Evolutionary conservation across 306 rosid genomes (phyloP).

Genomic region (Heteromeles arbutifolia): DNA sequence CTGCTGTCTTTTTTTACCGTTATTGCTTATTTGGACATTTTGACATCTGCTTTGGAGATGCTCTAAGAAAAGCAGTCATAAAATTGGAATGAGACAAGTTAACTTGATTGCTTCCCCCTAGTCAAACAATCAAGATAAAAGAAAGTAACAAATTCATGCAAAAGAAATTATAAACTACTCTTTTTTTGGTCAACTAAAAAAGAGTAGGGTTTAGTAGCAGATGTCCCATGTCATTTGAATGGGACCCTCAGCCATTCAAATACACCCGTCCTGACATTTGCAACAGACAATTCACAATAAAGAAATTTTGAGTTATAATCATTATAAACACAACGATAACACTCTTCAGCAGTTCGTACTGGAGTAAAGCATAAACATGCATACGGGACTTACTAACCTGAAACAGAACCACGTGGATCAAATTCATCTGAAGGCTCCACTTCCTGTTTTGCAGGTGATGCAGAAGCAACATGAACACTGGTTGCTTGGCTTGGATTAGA

Average conservation of each 20-base stretch:
- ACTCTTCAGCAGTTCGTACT: not conserved
- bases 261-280: not conserved
- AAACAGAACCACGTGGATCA: slow-evolving; percentile 75
- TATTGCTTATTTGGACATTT: too few species aligned
- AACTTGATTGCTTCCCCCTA: not conserved
- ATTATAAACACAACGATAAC: not conserved
- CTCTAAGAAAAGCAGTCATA: not conserved
- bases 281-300: not conserved
- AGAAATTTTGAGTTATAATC: not conserved
- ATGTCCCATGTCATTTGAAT: not conserved
- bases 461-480: slow-evolving; percentile 28
- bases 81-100: not conserved
- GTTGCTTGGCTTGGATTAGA: slow-evolving; percentile 40
- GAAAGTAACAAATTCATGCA: not conserved
- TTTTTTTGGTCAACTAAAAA: too few species aligned
- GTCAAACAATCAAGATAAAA: not conserved
- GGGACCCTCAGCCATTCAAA: not conserved
- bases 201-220: not conserved
- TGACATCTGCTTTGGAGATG: too few species aligned
- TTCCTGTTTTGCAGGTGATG: slow-evolving; percentile 39
- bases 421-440: slow-evolving; percentile 65
- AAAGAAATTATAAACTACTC: not conserved
- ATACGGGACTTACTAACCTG: slow-evolving; percentile 37
- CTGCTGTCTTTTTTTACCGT: too few species aligned
- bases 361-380: not conserved